These are phyloP conservation scores for Aspergillus sp. DNA, from an alignment of 2,329 filamentous ascomycete genomes.

Conservation along the genomic window DNA sequence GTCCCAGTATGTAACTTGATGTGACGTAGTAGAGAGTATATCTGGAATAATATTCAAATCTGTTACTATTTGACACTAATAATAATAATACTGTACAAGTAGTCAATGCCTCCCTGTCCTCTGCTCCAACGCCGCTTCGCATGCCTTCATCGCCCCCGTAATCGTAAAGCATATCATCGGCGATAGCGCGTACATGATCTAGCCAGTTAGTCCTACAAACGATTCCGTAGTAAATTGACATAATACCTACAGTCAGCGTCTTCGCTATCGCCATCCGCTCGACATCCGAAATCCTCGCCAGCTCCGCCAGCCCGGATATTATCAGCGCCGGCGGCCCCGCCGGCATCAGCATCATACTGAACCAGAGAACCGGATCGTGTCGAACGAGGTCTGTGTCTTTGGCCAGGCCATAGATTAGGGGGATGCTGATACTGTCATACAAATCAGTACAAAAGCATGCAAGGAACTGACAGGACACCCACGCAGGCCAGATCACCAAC, in stretches of 20 bases:
- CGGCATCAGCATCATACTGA: constrained; percentile 53
- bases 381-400: constrained; percentile 43
- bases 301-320: constrained; percentile 43
- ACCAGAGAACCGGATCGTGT: constrained; percentile 57
- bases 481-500: constrained; percentile 53
- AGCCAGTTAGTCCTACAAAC: constrained; percentile 2
- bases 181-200: constrained; percentile 25
- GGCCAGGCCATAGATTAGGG: constrained; percentile 46
- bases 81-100: no score
- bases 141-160: constrained; percentile 23
- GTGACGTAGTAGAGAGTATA: no score
- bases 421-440: constrained; percentile 39
- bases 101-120: no score
- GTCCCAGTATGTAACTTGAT: no score
- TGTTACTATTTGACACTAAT: no score
- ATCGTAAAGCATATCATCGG: constrained; percentile 23
- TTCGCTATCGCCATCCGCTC: constrained; percentile 48
- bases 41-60: no score
- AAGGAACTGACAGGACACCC: constrained; percentile 7
- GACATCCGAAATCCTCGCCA: constrained; percentile 32
- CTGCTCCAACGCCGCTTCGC: constrained; percentile 13
- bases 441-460: neutral
- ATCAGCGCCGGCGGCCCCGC: constrained; percentile 48
- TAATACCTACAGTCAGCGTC: constrained; percentile 36
- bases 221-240: constrained; percentile 10